Base-by-base conservation (phyloP, 495 filamentous ascomycete genomes). In the Astrocystis sublimbata region DNA sequence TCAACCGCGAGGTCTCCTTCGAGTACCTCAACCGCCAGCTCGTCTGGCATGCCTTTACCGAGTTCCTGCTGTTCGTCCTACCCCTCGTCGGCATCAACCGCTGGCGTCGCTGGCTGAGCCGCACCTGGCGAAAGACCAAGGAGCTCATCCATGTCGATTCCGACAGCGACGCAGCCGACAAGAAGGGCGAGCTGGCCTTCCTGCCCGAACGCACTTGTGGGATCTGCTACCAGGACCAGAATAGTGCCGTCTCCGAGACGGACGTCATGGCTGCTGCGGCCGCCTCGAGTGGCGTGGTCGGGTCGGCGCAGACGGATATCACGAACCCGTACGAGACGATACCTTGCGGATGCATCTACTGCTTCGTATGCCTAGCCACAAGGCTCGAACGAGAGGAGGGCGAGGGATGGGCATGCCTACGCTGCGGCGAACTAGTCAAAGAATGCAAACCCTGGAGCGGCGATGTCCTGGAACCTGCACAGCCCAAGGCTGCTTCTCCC, bases 1-100 rank as follows among this genome's bases (percentile, higher is more conserved):
- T 94, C 45, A 88, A 83, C 68, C 87, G 93, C 8, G 91, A 98
- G 74, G 92, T 98, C 15, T 93, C 89, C 0, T 97, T 98, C 70
- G 94, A 98, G 76, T 98, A 97, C 72, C 84, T 98, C 45, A 98
- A 98, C 71, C 88, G 94, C 13, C 94, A 98, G 74, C 84, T 98
- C 6, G 94, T 98, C 42, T 98, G 94, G 94, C 94, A 98, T 72
- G 94, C 94, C 17, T 97, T 98, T 68, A 98, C 94, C 24, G 94
- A 98, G 72, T 98, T 98, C 69, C 82, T 99, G 5, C 85, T 99
- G 6, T 99, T 99, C 72, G 84, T 99, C 10, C 82, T 99, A 4
- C 94, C 94, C 1, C 79, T 99, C 26, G 91, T 99, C 42, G 93
- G 93, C 43, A 93, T 99, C 61, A 88, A 88, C 66, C 83, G 92